Base-by-base conservation (phyloP, 1,284 basidiomycete species). In the Amylostereum chailletii region DNA sequence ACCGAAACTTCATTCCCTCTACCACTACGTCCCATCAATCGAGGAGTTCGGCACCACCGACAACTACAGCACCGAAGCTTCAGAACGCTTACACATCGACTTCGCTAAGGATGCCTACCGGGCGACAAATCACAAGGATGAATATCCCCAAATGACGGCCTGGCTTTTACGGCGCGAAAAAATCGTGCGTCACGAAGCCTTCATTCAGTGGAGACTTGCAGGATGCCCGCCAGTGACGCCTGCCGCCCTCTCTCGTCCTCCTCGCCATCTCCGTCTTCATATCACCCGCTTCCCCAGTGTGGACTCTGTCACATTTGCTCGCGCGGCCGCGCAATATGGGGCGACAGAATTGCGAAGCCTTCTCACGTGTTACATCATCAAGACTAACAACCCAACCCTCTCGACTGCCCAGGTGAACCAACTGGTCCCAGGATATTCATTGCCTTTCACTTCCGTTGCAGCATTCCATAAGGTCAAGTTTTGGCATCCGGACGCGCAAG, bases 11-110 rank as follows among this genome's bases (percentile, higher is more conserved):
- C 64, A 69, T 49, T 57, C 52, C 26, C 45, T 58, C 6, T 41
- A 42, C 3, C 66, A 68, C 54, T 67, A 69, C 47, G 19, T 55
- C 2, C n/a, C 44, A 2, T 50, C 46, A 4, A 68, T 68, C 48
- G 32, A 50, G 27, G 41, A 55, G 1, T 60, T 58, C 45, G 64
- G 62, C 2, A 61, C 64, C 1, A 57, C 62, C 10, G 62, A 61
- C 47, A 62, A 63, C 46, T 63, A 55, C 49, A 65, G 66, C 50
- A 69, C 62, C 0, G 58, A 67, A 50, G 53, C 51, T 19, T 57
- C 62, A 7, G 65, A 68, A 47, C 60, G 56, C 0, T 56, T 67
- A 5, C 60, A 62, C 42, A 66, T 67, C 36, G 60, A 65, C 58
- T 52, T 64, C 9, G 60, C 62, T 7, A 69, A 68, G 49, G 54